A percentile compares a stretch with the other conserved stretches of the same genome.
These are phyloP conservation scores for Fraxinus latifolia DNA, from an alignment of 305 asterid genomes.

Conservation along the genomic window DNA sequence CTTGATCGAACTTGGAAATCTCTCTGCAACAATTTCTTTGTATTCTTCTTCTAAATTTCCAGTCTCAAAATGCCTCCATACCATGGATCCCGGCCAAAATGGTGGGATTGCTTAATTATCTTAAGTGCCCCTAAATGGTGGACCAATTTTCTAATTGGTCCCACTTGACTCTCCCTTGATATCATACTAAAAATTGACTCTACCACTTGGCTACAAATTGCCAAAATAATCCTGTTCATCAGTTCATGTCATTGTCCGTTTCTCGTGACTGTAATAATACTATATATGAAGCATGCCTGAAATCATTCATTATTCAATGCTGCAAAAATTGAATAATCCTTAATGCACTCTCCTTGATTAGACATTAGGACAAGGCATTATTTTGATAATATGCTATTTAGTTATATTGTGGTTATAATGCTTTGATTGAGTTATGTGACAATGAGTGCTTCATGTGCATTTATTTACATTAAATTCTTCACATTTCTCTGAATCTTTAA, in stretches of 20 bases:
- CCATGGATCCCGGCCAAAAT: constrained; percentile 33
- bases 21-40: neutral
- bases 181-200: neutral
- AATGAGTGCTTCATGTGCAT: constrained; percentile 32
- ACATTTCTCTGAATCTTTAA: constrained; percentile 18
- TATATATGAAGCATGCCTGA: constrained; percentile 14
- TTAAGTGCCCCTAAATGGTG: constrained; percentile 8
- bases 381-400: neutral
- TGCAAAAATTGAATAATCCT: constrained; percentile 14
- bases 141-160: constrained; percentile 14
- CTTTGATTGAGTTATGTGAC: constrained; percentile 16
- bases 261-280: constrained; percentile 38
- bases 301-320: constrained; percentile 16
- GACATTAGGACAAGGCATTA: neutral
- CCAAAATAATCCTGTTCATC: constrained; percentile 8
- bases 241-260: neutral
- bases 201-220: neutral
- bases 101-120: constrained; percentile 8
- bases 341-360: neutral
- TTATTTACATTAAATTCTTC: constrained; percentile 38
- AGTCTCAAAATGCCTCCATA: neutral
- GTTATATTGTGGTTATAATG: constrained; percentile 16
- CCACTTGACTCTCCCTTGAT: neutral
- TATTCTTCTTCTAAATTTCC: neutral
- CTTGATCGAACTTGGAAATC: neutral